These are phyloP conservation scores for Coemansia nantahalensis DNA, from an alignment of 192 early-diverging fungal genomes.

Conservation along the genomic window DNA sequence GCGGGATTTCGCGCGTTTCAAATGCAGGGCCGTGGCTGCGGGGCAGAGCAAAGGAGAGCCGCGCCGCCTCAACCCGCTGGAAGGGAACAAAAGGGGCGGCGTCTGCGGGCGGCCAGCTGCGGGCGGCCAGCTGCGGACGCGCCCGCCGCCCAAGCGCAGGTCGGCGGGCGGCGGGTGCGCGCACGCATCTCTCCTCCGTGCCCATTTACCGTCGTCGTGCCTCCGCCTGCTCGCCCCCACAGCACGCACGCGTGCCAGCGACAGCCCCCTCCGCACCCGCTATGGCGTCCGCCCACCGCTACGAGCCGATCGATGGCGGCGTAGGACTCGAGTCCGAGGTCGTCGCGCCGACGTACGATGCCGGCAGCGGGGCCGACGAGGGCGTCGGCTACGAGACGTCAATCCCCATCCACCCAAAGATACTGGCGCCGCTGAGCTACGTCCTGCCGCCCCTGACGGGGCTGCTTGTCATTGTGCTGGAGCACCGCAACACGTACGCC, in stretches of 20 bases:
- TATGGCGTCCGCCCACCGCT: constrained; percentile 42
- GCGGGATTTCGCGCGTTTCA: too few species aligned
- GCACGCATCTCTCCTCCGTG: neutral
- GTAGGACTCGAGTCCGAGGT: constrained; percentile 46
- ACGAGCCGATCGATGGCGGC: constrained; percentile 47
- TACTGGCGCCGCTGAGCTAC: constrained; percentile 51
- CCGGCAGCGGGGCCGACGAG: constrained; percentile 23
- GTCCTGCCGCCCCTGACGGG: constrained; percentile 25
- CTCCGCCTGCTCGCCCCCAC: too few species aligned
- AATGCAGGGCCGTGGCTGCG: neutral
- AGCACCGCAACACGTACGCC: constrained; percentile 46
- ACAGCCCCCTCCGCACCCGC: neutral
- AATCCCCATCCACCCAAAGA: constrained; percentile 46
- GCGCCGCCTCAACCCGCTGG: too few species aligned
- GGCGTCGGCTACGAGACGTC: constrained; percentile 49
- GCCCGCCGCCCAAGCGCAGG: too few species aligned
- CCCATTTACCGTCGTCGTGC: neutral
- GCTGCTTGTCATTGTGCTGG: constrained; percentile 36
- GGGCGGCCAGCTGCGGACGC: too few species aligned
- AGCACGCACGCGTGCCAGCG: too few species aligned
- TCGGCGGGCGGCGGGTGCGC: too few species aligned
- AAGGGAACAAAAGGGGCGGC: too few species aligned
- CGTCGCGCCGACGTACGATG: constrained; percentile 24
- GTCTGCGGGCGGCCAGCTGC: too few species aligned
- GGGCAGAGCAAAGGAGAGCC: neutral